A percentile compares a stretch with the other conserved stretches of the same genome.
These are phyloP conservation scores for Aspergillus hancockii DNA, from an alignment of 495 filamentous ascomycete genomes.

Conservation along the genomic window DNA sequence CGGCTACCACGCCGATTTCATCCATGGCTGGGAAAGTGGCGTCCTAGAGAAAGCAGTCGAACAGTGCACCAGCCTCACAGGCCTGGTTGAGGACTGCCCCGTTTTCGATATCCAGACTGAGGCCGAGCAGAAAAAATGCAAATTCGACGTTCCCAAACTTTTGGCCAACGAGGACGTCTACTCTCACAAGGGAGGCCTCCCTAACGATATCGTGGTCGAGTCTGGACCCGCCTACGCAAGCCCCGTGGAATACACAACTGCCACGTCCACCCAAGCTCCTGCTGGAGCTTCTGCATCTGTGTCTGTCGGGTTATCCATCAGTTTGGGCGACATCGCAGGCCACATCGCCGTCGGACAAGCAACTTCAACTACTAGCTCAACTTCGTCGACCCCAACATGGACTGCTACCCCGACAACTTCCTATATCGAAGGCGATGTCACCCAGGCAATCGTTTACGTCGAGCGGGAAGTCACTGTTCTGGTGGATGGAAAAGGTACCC, in stretches of 20 bases:
- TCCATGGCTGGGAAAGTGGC: constrained; percentile 71
- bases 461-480: constrained; percentile 39
- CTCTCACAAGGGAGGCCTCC: constrained; percentile 45
- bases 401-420: constrained; percentile 31
- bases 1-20: constrained; percentile 86
- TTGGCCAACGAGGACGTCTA: constrained; percentile 40
- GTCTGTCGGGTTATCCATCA: constrained; percentile 15
- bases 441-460: constrained; percentile 39
- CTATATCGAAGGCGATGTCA: constrained; percentile 26
- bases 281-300: constrained; percentile 5
- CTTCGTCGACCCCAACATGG: constrained; percentile 17
- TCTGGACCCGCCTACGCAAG: constrained; percentile 54
- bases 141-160: constrained; percentile 46
- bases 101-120: constrained; percentile 60
- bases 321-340: constrained; percentile 4
- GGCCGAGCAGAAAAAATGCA: constrained; percentile 36
- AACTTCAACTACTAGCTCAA: constrained; percentile 6
- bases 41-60: constrained; percentile 45
- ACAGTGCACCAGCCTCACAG: constrained; percentile 52
- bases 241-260: constrained; percentile 22
- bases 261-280: neutral
- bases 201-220: constrained; percentile 53
- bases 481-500: constrained; percentile 30
- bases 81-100: constrained; percentile 54
- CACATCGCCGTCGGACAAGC: constrained; percentile 5